Evolutionary conservation across 306 rosid species (phyloP).

Genomic region (Hippophae gyantsensis): DNA sequence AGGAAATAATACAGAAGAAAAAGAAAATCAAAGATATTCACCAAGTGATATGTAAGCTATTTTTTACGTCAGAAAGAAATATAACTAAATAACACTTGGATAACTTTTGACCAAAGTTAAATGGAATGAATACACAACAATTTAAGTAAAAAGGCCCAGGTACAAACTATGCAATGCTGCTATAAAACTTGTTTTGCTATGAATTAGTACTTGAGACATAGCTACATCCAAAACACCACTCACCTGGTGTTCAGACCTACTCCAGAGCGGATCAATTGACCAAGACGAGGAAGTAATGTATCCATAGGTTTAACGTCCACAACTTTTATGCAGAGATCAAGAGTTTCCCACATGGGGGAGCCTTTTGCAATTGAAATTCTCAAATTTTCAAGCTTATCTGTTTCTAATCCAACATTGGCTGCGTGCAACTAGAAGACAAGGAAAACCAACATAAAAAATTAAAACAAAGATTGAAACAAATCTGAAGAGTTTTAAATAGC

Average conservation of each 20-base stretch:
- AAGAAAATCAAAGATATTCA: too few species aligned
- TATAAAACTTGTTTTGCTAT: too few species aligned
- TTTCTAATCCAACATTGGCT: conserved; percentile 74
- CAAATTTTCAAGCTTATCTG: conserved; percentile 82
- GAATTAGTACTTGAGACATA: not conserved
- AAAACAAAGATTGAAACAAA: conserved; percentile 6
- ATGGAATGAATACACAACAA: too few species aligned
- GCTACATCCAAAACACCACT: not conserved
- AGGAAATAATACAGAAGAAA: too few species aligned
- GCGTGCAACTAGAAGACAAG: conserved; percentile 66
- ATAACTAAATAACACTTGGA: too few species aligned
- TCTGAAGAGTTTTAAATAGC: conserved; percentile 13
- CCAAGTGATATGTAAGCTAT: too few species aligned
- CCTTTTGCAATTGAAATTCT: conserved; percentile 94
- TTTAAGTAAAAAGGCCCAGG: too few species aligned
- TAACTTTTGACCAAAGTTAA: too few species aligned
- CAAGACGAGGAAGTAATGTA: conserved; percentile 73
- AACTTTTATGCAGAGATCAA: conserved; percentile 76
- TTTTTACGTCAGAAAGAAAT: too few species aligned
- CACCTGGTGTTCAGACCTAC: conserved; percentile 97
- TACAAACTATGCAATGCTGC: too few species aligned
- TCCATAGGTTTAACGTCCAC: conserved; percentile 69
- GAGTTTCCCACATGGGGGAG: conserved; percentile 99
- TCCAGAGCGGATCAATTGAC: conserved; percentile 83
- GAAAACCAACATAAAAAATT: conserved; percentile 9